Conservation (phyloP, 352 stramenopile species). For the Phytophthora megakarya region DNA sequence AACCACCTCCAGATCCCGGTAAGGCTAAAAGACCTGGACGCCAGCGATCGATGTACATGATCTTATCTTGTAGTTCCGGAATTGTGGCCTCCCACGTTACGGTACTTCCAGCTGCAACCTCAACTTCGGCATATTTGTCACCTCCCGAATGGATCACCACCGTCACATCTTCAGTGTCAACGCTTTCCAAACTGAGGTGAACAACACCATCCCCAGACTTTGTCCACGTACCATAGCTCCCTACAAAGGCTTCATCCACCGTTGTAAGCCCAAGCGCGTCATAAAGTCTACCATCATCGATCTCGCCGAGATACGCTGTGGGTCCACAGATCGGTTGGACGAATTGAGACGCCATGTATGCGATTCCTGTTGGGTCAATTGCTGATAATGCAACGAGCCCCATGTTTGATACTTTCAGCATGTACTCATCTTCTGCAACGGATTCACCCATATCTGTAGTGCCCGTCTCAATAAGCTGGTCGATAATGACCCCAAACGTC, state of each 20-base stretch:
- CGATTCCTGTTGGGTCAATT: slow-evolving; percentile 46
- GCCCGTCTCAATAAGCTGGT: slow-evolving; percentile 22
- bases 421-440: slow-evolving; percentile 37
- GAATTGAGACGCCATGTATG: slow-evolving; percentile 41
- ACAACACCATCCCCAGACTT: slow-evolving; percentile 32
- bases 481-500: slow-evolving; percentile 25
- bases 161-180: slow-evolving; percentile 26
- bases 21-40: slow-evolving; percentile 19
- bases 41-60: slow-evolving; percentile 28
- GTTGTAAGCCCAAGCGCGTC: slow-evolving; percentile 26
- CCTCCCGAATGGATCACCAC: slow-evolving; percentile 28
- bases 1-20: slow-evolving; percentile 24
- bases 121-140: slow-evolving; percentile 26
- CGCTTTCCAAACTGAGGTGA: slow-evolving; percentile 28
- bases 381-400: slow-evolving; percentile 35
- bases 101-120: slow-evolving; percentile 17
- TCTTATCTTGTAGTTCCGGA: slow-evolving; percentile 28
- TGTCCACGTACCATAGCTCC: slow-evolving; percentile 37
- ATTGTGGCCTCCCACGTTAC: slow-evolving; percentile 27
- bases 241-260: slow-evolving; percentile 31
- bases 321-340: slow-evolving; percentile 45
- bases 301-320: slow-evolving; percentile 31
- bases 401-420: slow-evolving; percentile 40
- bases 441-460: slow-evolving; percentile 22
- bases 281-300: slow-evolving; percentile 36